Percentiles rank a stretch among this genome's conserved stretches.
Conservation (phyloP, 257 asterid genomes). For the Forsythia viridissima region DNA sequence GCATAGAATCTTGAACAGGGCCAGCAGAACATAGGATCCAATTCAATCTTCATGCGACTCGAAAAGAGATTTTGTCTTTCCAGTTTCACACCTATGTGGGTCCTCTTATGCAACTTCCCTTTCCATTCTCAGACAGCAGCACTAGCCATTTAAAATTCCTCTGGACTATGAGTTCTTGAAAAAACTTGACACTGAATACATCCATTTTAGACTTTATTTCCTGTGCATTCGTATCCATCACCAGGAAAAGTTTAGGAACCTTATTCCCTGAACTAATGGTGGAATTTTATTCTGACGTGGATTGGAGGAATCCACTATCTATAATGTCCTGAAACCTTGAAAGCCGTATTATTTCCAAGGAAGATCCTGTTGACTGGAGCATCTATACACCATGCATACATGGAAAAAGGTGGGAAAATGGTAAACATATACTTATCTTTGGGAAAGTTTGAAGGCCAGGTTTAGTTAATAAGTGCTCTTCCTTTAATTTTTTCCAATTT, state of each 20-base stretch:
- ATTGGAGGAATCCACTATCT: slow-evolving; percentile 77
- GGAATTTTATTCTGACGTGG: slow-evolving; percentile 46
- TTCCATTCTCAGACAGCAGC: slow-evolving; percentile 48
- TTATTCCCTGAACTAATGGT: slow-evolving; percentile 61
- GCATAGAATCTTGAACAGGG: slow-evolving; percentile 77
- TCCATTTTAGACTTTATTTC: slow-evolving; percentile 51
- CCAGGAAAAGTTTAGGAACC: slow-evolving; percentile 66
- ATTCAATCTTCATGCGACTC: slow-evolving; percentile 52
- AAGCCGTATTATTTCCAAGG: slow-evolving; percentile 34
- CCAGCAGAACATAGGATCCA: slow-evolving; percentile 54
- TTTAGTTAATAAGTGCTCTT: slow-evolving; percentile 27
- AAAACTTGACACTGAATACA: slow-evolving; percentile 65
- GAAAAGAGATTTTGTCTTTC: slow-evolving; percentile 53
- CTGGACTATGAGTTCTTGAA: slow-evolving; percentile 40
- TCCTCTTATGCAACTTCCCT: slow-evolving; percentile 41
- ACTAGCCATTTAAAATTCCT: slow-evolving; percentile 45
- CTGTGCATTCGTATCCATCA: slow-evolving; percentile 48
- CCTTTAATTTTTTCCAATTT: slow-evolving; percentile 17
- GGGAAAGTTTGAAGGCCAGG: slow-evolving; percentile 30
- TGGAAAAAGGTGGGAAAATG: slow-evolving; percentile 18
- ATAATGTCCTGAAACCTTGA: slow-evolving; percentile 50
- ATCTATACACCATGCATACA: slow-evolving; percentile 47
- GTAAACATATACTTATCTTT: slow-evolving; percentile 44
- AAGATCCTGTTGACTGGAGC: slow-evolving; percentile 76
- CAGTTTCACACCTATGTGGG: slow-evolving; percentile 55